Base-by-base conservation (phyloP, 169 alveolate genomes). In the Plasmodium gaboni region DNA sequence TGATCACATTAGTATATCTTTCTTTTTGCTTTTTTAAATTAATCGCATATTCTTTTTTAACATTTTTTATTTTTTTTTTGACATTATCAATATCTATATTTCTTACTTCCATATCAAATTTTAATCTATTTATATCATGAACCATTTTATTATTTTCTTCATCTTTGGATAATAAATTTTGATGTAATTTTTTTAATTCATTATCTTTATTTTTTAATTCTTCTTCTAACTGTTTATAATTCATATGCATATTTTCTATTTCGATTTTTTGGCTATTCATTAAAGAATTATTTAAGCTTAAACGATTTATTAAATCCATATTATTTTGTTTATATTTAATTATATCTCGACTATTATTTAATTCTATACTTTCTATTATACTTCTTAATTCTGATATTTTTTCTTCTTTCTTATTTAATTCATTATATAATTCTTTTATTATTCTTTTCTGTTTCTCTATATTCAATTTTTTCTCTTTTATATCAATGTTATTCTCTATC, bases 171-270 rank as follows among this genome's bases (percentile, higher is more conserved):
- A 80, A 71, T n/a, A 80, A 15, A 61, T 13, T 61, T 38, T 68
- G 24, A 26, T 80, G 90, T 12, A 80, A 70, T 70, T 55, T 80
- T 70, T 80, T 80, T 61, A 80, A 46, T 15, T 80, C 90, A 42
- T 80, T 80, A 32, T 80, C 90, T 68, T 80, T 80, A 80, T 80
- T 67, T 80, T 44, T 67, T 59, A 80, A 48, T 67, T 80, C 90
- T 59, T 80, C 90, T 57, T 80, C 90, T 60, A 80, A 50, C 26
- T 80, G 90, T 68, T 80, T 80, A 80, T 68, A 80, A 65, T 80
- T 80, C 72, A 80, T 80, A 55, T 80, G 90, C 90, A 80, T 80
- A 53, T 80, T 80, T 80, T 80, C 90, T 8, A 80, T 80, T 80
- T 80, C 90, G 0, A 80, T 80, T 80, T 65, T 80, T 48, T 80